Base-by-base conservation (phyloP, 805 yeast genomes). In the Saccharomycopsis selenospora region DNA sequence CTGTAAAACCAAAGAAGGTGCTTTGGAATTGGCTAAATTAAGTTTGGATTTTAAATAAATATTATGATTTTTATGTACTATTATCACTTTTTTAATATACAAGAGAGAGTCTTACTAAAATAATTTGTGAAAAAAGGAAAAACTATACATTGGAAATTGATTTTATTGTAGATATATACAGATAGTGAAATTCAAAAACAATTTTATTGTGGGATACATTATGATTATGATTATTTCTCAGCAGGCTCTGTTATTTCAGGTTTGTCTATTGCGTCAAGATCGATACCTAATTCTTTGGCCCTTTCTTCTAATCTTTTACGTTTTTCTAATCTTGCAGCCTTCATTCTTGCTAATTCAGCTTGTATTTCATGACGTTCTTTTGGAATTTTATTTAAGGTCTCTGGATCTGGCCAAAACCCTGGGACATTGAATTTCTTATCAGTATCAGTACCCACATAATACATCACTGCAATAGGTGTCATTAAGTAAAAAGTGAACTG, bases 371-470 rank as follows among this genome's bases (percentile, higher is more conserved):
- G 85, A 2, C 89, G 89, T 60, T 90, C 96, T 60, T 89, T 90
- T 2, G 98, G 98, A 29, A 90, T 82, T 66, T 86, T 83, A 62
- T 90, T 89, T 56, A 88, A 72, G 2, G 96, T 84, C 38, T 85
- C 84, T 38, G 96, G 96, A 63, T 89, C 97, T 2, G 98, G 98
- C 95, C 96, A 89, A 66, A 87, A 90, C 18, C 96, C 96, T 6
- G 95, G 95, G 43, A 89, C 81, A 61, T 88, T 86, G 64, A 90
- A 80, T 68, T 88, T 90, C 58, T 73, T 77, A 64, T 90, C 95
- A 1, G 97, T 84, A 58, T 90, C 90, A 36, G 84, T 76, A 61
- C 98, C 97, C 41, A 88, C 90, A 58, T 84, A 90, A 66, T 87
- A 83, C 98, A 90, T 90, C 60, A 88, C 84, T n/a, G 78, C 75